These are phyloP conservation scores for Asterophora lycoperdoides DNA, from an alignment of 768 basidiomycete genomes.

Conservation along the genomic window DNA sequence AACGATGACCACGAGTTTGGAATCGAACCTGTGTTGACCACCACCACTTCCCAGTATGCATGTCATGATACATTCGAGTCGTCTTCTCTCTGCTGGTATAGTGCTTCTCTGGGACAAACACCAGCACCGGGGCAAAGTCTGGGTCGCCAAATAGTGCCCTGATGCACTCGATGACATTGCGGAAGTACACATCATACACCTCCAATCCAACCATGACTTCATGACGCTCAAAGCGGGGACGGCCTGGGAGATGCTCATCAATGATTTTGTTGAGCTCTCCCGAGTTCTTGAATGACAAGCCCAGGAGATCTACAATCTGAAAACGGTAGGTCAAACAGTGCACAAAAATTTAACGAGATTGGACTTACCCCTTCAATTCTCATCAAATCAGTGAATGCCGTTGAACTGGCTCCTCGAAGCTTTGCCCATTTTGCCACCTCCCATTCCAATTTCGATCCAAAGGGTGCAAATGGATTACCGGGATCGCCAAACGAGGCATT, in stretches of 20 bases:
- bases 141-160: constrained; percentile 30
- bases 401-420: constrained; percentile 28
- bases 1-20: no score
- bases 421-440: constrained; percentile 39
- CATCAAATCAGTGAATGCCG: constrained; percentile 35
- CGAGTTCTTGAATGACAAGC: constrained; percentile 23
- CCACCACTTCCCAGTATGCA: constrained; percentile 51
- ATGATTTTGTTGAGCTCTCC: constrained; percentile 26
- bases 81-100: constrained; percentile 22
- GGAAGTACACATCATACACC: constrained; percentile 25
- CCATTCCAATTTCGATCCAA: constrained; percentile 34
- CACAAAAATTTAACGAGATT: no score
- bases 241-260: constrained; percentile 22
- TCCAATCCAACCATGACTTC: constrained; percentile 30
- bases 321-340: no score
- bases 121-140: constrained; percentile 26
- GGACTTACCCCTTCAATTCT: constrained; percentile 32
- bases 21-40: constrained; percentile 41
- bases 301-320: constrained; percentile 25
- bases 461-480: constrained; percentile 25
- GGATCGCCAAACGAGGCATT: not conserved
- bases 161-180: constrained; percentile 34
- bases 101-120: constrained; percentile 34
- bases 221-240: constrained; percentile 20
- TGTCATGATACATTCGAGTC: constrained; percentile 29